A percentile compares a stretch with the other conserved stretches of the same genome.
These are phyloP conservation scores for Medicago arabica DNA, from an alignment of 306 rosid species.

Conservation along the genomic window DNA sequence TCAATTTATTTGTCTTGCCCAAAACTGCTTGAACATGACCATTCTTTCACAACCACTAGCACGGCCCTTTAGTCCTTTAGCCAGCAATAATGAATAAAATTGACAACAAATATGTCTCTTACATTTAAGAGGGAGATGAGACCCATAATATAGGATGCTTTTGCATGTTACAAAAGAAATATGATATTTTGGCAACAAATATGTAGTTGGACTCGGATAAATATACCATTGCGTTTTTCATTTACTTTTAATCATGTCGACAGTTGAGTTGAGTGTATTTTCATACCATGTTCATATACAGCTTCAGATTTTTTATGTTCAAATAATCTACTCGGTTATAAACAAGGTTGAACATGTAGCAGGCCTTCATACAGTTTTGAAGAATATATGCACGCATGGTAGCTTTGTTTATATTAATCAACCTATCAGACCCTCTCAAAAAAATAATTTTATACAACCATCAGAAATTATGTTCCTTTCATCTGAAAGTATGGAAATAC, in stretches of 20 bases:
- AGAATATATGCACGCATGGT: constrained; percentile 41
- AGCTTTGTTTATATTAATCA: constrained; percentile 31
- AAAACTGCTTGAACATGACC: not conserved
- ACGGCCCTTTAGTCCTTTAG: not conserved
- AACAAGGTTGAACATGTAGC: constrained; percentile 25
- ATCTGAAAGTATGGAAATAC: constrained; percentile 27
- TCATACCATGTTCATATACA: not conserved
- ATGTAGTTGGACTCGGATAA: not conserved
- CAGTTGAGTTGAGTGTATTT: not conserved
- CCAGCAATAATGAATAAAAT: not conserved
- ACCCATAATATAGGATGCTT: too few relatives aligned
- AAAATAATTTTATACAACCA: constrained; percentile 42
- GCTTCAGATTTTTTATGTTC: not conserved
- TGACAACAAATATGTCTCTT: constrained; percentile 5
- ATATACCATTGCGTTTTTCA: not conserved
- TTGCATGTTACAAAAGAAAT: too few relatives aligned
- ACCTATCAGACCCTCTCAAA: constrained; percentile 33
- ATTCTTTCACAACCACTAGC: constrained; percentile 7
- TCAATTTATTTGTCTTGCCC: not conserved
- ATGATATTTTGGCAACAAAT: not conserved
- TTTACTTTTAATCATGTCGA: not conserved
- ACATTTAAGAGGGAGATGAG: too few relatives aligned
- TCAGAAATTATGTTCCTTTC: constrained; percentile 23
- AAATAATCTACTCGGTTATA: too few relatives aligned
- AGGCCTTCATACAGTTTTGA: constrained; percentile 28